These are phyloP conservation scores for Talaromyces rugulosus DNA, from an alignment of 2,329 filamentous ascomycete species.

Conservation along the genomic window DNA sequence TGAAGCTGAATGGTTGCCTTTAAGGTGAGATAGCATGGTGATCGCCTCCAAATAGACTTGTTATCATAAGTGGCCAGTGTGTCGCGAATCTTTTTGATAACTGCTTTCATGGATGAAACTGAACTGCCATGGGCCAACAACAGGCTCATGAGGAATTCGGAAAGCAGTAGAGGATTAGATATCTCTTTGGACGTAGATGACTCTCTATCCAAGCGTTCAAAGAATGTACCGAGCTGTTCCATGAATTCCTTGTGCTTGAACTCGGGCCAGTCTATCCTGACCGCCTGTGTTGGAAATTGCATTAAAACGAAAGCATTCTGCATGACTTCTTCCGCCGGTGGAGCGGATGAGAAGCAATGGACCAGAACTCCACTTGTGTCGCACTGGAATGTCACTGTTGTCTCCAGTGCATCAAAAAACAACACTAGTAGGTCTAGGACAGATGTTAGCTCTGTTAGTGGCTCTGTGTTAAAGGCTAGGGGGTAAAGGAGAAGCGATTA, in stretches of 20 bases:
- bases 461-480: not conserved
- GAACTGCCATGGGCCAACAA: not conserved
- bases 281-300: not conserved
- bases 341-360: not conserved
- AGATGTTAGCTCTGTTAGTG: not conserved
- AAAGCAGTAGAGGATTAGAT: not conserved
- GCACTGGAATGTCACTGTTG: not conserved
- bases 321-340: not conserved
- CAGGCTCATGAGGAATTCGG: not conserved
- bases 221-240: not conserved
- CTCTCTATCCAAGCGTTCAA: not conserved
- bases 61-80: not conserved
- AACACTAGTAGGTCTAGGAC: not conserved
- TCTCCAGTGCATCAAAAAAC: not conserved
- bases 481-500: not conserved
- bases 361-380: not conserved
- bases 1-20: not conserved
- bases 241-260: not conserved
- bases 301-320: not conserved
- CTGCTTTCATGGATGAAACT: not conserved
- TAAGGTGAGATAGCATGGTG: not conserved
- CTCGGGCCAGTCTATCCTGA: not conserved
- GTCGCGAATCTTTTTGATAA: not conserved
- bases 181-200: not conserved
- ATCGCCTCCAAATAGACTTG: not conserved